These are phyloP conservation scores for Cairneyella variabilis DNA, from an alignment of 495 filamentous ascomycete genomes.

Conservation along the genomic window DNA sequence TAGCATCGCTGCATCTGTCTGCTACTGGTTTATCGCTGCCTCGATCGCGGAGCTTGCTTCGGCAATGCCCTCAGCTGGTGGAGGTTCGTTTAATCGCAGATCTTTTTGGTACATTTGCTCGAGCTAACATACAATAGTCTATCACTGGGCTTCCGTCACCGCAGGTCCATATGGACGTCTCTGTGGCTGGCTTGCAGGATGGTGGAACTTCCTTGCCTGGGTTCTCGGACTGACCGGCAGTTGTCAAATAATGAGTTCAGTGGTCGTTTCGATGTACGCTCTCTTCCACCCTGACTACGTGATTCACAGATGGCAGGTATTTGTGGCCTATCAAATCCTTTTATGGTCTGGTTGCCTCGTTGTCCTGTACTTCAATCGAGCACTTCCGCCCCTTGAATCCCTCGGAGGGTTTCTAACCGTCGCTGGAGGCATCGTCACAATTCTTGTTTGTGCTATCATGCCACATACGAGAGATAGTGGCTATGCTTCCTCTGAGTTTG, in stretches of 20 bases:
- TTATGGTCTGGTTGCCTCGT: slow-evolving; percentile 61
- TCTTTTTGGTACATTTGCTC: not conserved
- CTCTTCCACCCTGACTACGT: slow-evolving; percentile 62
- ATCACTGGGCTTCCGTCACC: slow-evolving; percentile 81
- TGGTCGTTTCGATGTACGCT: slow-evolving; percentile 67
- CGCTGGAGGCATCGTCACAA: slow-evolving; percentile 63
- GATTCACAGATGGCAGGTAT: slow-evolving; percentile 69
- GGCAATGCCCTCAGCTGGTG: slow-evolving; percentile 73
- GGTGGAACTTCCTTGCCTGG: slow-evolving; percentile 81
- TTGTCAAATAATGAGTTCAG: slow-evolving; percentile 61
- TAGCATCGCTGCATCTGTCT: slow-evolving; percentile 14
- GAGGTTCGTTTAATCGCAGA: slow-evolving; percentile 26
- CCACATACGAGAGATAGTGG: slow-evolving; percentile 40
- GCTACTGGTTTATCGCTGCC: slow-evolving; percentile 18
- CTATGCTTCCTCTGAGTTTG: slow-evolving; percentile 53
- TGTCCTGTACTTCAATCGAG: slow-evolving; percentile 66
- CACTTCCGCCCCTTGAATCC: slow-evolving; percentile 62
- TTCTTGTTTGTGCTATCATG: slow-evolving; percentile 74
- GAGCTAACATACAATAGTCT: slow-evolving; percentile 43
- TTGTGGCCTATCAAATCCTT: slow-evolving; percentile 62
- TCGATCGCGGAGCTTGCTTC: slow-evolving; percentile 67
- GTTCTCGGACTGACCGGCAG: slow-evolving; percentile 64
- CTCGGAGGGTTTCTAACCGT: slow-evolving; percentile 68
- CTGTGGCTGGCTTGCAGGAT: slow-evolving; percentile 75
- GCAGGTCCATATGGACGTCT: slow-evolving; percentile 65